Conservation (phyloP, 352 stramenopile species). For the Pythium sukuiense region DNA sequence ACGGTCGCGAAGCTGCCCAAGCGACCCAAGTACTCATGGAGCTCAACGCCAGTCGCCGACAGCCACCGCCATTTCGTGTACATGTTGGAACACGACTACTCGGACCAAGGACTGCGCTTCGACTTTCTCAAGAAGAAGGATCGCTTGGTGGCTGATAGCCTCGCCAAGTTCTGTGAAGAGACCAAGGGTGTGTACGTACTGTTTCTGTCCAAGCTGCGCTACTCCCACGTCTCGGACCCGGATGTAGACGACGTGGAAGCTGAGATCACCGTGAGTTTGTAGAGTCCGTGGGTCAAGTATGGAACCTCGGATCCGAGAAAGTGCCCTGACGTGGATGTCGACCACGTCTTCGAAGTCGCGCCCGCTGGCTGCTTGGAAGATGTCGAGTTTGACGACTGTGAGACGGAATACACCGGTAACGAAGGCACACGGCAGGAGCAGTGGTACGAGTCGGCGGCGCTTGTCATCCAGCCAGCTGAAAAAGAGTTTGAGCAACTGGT, state of each 20-base stretch:
- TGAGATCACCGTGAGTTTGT: conserved; percentile 4
- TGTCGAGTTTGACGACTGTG: conserved; percentile 7
- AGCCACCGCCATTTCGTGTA: conserved; percentile 20
- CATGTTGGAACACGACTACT: conserved; percentile 27
- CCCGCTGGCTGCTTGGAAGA: conserved; percentile 15
- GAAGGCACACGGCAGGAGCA: conserved; percentile 1
- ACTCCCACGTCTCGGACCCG: conserved; percentile 12
- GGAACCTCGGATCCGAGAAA: background rate
- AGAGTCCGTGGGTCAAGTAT: conserved; percentile 20
- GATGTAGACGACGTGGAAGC: conserved; percentile 5
- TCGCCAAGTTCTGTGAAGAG: conserved; percentile 26
- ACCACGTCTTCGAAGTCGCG: conserved; percentile 6
- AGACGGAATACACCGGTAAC: conserved; percentile 15
- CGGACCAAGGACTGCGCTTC: conserved; percentile 17
- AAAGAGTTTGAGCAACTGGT: conserved; percentile 11
- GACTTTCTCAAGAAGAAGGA: conserved; percentile 24
- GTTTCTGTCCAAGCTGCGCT: conserved; percentile 17
- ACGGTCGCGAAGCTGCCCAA: background rate
- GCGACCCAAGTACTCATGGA: background rate
- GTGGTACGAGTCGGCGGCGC: conserved; percentile 15
- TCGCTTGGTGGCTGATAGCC: conserved; percentile 7
- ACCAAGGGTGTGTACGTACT: conserved; percentile 5
- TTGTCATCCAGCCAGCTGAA: conserved; percentile 10
- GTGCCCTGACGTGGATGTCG: background rate
- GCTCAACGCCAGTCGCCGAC: background rate